Conservation (phyloP, 2,329 filamentous ascomycete genomes). For the Pseudogymnoascus sp. region DNA sequence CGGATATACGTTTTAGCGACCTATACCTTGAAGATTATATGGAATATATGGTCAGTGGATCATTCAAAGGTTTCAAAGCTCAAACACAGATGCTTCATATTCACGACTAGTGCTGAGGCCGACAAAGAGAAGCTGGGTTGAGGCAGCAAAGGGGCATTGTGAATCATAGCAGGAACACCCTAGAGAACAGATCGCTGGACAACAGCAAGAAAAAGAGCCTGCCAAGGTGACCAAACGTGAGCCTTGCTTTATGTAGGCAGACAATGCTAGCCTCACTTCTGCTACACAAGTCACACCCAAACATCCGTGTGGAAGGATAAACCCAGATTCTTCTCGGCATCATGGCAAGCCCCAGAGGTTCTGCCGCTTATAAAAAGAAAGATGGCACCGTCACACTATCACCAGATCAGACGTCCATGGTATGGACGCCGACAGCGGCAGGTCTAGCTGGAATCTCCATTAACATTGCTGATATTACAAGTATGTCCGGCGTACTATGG, state of each 20-base stretch:
- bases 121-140: background rate
- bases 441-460: constrained; percentile 58
- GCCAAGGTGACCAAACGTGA: background rate
- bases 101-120: background rate
- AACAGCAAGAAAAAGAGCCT: background rate
- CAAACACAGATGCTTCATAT: constrained; percentile 6
- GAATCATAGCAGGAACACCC: background rate
- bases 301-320: background rate
- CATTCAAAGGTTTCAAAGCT: background rate
- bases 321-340: constrained; percentile 8
- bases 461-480: constrained; percentile 68
- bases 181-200: background rate
- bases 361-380: constrained; percentile 87
- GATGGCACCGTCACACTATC: constrained; percentile 76
- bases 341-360: constrained; percentile 56
- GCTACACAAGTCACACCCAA: constrained; percentile 1
- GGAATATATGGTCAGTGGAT: background rate
- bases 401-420: constrained; percentile 62
- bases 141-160: background rate
- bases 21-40: constrained; percentile 7
- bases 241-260: constrained; percentile 2
- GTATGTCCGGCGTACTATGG: constrained; percentile 41
- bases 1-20: background rate
- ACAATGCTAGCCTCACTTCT: background rate
- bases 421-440: constrained; percentile 67